These are phyloP conservation scores for Persicaria maculosa DNA, from an alignment of 148 eudicot species.

Conservation along the genomic window DNA sequence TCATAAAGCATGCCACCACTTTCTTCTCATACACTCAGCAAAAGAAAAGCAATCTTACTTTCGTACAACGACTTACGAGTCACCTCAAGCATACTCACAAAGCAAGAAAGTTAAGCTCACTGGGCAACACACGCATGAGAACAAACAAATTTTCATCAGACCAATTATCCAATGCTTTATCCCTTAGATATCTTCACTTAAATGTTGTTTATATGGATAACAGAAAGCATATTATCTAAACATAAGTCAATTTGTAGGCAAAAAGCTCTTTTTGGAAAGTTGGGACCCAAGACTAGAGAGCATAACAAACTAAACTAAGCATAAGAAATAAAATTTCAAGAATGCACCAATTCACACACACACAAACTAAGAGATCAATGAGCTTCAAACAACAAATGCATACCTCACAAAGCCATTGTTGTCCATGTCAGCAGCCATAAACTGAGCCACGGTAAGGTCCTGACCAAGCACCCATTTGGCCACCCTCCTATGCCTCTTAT, in stretches of 20 bases:
- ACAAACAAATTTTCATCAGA: not conserved
- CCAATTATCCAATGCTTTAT: not conserved
- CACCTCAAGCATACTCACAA: not conserved
- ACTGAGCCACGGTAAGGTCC: slow-evolving; percentile 81
- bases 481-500: slow-evolving; percentile 74
- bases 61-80: too few relatives aligned
- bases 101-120: not conserved
- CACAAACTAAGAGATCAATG: not conserved
- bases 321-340: not conserved
- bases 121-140: not conserved
- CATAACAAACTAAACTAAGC: not conserved
- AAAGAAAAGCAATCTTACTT: not conserved
- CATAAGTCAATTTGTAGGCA: not conserved
- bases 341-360: not conserved
- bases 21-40: not conserved
- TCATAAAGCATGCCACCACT: not conserved
- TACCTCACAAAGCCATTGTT: slow-evolving; percentile 90
- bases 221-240: not conserved
- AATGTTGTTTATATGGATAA: not conserved
- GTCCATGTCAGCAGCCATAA: slow-evolving; percentile 94
- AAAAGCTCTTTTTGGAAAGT: too few relatives aligned
- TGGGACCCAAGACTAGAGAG: not conserved
- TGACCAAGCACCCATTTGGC: slow-evolving; percentile 91
- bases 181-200: not conserved
- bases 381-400: slow-evolving; percentile 8